Evolutionary conservation across 352 stramenopile genomes (phyloP).

Genomic region (Phytopythium helicoides): DNA sequence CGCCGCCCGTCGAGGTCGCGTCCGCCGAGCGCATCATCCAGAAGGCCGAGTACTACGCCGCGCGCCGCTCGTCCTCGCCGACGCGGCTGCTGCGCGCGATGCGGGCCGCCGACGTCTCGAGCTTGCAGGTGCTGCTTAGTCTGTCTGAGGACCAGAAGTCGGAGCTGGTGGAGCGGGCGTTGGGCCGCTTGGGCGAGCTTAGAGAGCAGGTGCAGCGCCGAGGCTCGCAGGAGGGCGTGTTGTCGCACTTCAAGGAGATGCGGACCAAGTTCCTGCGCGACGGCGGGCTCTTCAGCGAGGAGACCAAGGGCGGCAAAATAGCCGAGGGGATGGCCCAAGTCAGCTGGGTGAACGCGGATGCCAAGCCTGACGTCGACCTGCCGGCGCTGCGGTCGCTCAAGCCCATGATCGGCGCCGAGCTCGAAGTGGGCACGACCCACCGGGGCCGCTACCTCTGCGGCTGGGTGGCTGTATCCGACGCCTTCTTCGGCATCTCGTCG

Average conservation of each 20-base stretch:
- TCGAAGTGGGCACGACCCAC: constrained; percentile 23
- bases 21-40: constrained; percentile 51
- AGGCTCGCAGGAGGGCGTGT: constrained; percentile 10
- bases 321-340: background rate
- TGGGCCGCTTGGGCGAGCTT: no score
- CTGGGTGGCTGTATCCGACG: constrained; percentile 24
- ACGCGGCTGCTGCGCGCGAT: constrained; percentile 17
- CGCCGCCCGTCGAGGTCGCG: constrained; percentile 40
- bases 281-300: constrained; percentile 15
- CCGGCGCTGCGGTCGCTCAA: constrained; percentile 13
- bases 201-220: background rate
- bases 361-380: constrained; percentile 10
- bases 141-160: constrained; percentile 5
- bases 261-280: constrained; percentile 12
- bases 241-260: constrained; percentile 19
- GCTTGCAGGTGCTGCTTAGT: constrained; percentile 8
- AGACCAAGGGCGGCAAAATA: constrained; percentile 5
- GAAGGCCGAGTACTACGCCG: constrained; percentile 51
- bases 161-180: constrained; percentile 1
- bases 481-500: constrained; percentile 21
- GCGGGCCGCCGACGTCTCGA: background rate
- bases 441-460: constrained; percentile 28
- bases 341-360: constrained; percentile 6
- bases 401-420: constrained; percentile 19
- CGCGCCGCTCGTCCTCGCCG: constrained; percentile 23